These are phyloP conservation scores for Mercurialis annua DNA, from an alignment of 345 rosid species.

Conservation along the genomic window DNA sequence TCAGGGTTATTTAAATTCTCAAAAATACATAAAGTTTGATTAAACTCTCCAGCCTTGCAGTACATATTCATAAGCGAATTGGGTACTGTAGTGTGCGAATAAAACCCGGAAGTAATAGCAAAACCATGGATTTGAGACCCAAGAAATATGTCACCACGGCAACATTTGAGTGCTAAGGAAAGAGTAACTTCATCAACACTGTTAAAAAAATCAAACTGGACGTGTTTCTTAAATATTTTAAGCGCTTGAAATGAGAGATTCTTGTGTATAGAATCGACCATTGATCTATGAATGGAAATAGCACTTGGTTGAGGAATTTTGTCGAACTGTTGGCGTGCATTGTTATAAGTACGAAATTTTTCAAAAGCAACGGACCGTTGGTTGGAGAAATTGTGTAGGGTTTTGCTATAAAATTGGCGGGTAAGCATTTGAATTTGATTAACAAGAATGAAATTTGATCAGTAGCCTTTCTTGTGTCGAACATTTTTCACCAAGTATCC, in stretches of 20 bases:
- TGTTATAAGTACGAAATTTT: neutral
- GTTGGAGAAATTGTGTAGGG: conserved; percentile 9
- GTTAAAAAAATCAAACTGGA: conserved; percentile 28
- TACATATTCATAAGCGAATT: conserved; percentile 75
- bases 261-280: conserved; percentile 36
- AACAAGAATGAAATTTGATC: no score
- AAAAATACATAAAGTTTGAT: conserved; percentile 52
- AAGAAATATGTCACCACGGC: conserved; percentile 41
- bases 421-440: conserved; percentile 19
- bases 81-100: conserved; percentile 48
- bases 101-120: conserved; percentile 54
- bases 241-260: conserved; percentile 39
- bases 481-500: no score
- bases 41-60: conserved; percentile 52
- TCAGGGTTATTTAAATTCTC: conserved; percentile 58
- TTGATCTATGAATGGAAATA: conserved; percentile 32
- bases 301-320: conserved; percentile 26
- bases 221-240: conserved; percentile 36
- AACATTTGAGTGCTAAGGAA: conserved; percentile 65
- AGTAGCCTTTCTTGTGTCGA: no score
- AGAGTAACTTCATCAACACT: conserved; percentile 51
- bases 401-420: conserved; percentile 18
- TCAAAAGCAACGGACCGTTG: neutral
- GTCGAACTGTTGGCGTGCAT: conserved; percentile 37
- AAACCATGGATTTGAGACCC: conserved; percentile 76